Base-by-base conservation (phyloP, 1,284 basidiomycete species). In the Ganoderma lingzhi region DNA sequence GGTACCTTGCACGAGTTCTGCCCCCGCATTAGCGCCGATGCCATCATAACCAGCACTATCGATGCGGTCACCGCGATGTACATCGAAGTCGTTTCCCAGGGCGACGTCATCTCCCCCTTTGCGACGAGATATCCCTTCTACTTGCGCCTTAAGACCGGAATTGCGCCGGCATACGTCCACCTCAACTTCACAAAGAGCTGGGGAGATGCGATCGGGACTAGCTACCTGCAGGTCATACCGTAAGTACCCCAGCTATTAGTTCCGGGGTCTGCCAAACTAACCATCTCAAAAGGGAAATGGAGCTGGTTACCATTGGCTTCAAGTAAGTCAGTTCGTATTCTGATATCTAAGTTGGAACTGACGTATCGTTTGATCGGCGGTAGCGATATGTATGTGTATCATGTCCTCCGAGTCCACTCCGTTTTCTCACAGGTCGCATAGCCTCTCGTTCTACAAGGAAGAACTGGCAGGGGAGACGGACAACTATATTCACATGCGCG, bases 391-490 rank as follows among this genome's bases (percentile, higher is more conserved):
- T 73, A 56, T 42, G 70, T 41, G 12, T 8, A 30, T 55, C 37
- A 14, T n/a, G 8, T 41, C n/a, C 10, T 53, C 15, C n/a, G 2
- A 6, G 2, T 28, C 5, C n/a, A 19, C 30, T 23, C 32, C 44
- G 6, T 44, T 5, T 23, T 4, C 44, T 32, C 12, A 14, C 28
- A 35, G 42, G 23, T 62, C 35, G 5, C 1, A 23, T 30, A 73
- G 72, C 14, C 37, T 73, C 6, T 73, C 72, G 2, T 73, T 73
- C 51, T 73, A 73, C 70, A 73, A 73, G 39, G 72, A 73, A 35
- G 53, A 66, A n/a, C 63, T 70, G 3, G 72, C 58, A 9, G 53
- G 67, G 6, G 72, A 73, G 39, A 70, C 66, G 45, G 63, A 68
- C 17, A 73, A 71, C 51, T 73, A 71, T 51, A 56, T 71, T 23